Percentiles rank a stretch among this genome's conserved stretches.
These are phyloP conservation scores for Umbelopsis vinacea DNA, from an alignment of 192 early-diverging fungal genomes.

Conservation along the genomic window DNA sequence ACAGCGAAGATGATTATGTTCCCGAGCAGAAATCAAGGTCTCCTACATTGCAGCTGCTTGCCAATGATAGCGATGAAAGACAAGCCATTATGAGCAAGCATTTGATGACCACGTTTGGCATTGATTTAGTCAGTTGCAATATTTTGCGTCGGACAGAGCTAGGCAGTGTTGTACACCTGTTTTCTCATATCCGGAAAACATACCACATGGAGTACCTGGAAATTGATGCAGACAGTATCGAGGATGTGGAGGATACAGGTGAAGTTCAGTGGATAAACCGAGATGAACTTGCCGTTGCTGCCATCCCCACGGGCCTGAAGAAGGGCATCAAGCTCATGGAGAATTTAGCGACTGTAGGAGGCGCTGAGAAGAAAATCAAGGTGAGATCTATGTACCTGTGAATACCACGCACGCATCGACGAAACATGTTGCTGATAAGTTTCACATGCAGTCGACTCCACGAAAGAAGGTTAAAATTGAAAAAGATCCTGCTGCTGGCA, in stretches of 20 bases:
- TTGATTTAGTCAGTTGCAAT: slow-evolving; percentile 21
- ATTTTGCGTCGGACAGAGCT: slow-evolving; percentile 45
- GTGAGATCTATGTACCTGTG: slow-evolving; percentile 4
- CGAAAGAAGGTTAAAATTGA: slow-evolving; percentile 6
- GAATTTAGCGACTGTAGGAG: slow-evolving; percentile 21
- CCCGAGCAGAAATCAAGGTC: slow-evolving; percentile 7
- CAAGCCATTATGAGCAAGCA: slow-evolving; percentile 17
- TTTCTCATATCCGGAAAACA: slow-evolving; percentile 69
- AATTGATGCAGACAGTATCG: slow-evolving; percentile 7
- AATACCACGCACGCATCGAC: neutral
- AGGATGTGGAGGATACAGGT: neutral
- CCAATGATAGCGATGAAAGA: slow-evolving; percentile 28
- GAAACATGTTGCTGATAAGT: neutral
- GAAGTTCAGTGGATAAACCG: slow-evolving; percentile 47
- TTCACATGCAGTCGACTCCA: neutral
- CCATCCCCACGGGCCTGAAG: slow-evolving; percentile 62
- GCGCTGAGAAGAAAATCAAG: slow-evolving; percentile 4
- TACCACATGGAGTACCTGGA: slow-evolving; percentile 53
- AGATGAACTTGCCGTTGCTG: slow-evolving; percentile 48
- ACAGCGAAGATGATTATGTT: slow-evolving; percentile 12
- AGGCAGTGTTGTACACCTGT: slow-evolving; percentile 62
- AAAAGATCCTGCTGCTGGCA: slow-evolving; percentile 14
- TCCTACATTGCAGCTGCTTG: slow-evolving; percentile 31
- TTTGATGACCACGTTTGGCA: slow-evolving; percentile 21
- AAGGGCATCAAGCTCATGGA: slow-evolving; percentile 59